Conservation (phyloP, 2,329 filamentous ascomycete species). For the Grosmannia clavigera region DNA sequence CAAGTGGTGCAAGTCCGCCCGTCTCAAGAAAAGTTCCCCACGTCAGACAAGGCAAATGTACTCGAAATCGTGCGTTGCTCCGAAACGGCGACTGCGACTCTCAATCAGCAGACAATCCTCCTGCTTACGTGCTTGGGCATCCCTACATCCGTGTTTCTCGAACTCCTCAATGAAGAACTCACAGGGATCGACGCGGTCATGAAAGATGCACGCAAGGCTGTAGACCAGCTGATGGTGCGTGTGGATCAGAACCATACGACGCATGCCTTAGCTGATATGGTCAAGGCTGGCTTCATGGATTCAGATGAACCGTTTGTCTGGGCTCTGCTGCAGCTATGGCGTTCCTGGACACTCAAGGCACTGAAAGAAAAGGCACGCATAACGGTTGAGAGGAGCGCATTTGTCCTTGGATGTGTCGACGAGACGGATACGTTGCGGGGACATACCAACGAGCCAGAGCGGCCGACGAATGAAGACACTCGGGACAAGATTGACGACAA, state of each 20-base stretch:
- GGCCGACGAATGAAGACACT: constrained; percentile 25
- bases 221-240: constrained; percentile 56
- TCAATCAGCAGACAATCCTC: constrained; percentile 83
- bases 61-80: constrained; percentile 82
- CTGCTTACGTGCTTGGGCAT: constrained; percentile 75
- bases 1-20: constrained; percentile 65
- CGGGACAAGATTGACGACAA: constrained; percentile 10
- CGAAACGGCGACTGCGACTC: constrained; percentile 58
- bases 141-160: constrained; percentile 49
- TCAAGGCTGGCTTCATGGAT: constrained; percentile 67
- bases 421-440: constrained; percentile 68
- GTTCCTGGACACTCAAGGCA: constrained; percentile 76
- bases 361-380: constrained; percentile 91
- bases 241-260: constrained; percentile 81
- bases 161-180: constrained; percentile 57
- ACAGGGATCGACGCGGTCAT: constrained; percentile 58
- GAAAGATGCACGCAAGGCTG: constrained; percentile 48
- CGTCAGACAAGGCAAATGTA: constrained; percentile 46
- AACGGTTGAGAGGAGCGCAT: constrained; percentile 68
- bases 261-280: constrained; percentile 59
- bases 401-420: constrained; percentile 78
- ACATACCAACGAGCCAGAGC: constrained; percentile 29
- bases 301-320: constrained; percentile 66
- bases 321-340: constrained; percentile 72
- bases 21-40: constrained; percentile 74